A percentile compares a stretch with the other conserved stretches of the same genome.
phyloP scores from a whole-genome alignment of 23 red algal genomes.

The Cyanidium caldarium region DNA sequence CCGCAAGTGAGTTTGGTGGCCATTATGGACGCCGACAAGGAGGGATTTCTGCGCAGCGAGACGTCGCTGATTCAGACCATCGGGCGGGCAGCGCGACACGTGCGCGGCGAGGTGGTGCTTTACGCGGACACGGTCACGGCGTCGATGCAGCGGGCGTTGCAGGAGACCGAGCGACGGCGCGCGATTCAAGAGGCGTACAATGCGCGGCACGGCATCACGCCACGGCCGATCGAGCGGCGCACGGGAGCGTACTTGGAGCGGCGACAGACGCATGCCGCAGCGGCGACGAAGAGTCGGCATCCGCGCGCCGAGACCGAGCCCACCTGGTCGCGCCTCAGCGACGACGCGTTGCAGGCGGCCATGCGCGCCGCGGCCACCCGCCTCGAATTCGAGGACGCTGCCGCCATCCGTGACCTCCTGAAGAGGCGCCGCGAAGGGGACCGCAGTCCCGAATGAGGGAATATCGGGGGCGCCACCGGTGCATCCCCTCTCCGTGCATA shows the following conservation, averaged over 20 bases:
- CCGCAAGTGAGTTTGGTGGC: conserved; percentile 59
- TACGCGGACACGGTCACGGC: conserved; percentile 53
- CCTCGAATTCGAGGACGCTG: conserved; percentile 55
- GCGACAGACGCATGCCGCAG: neutral
- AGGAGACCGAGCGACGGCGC: conserved; percentile 46
- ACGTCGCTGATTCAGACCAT: conserved; percentile 72
- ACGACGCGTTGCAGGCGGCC: conserved; percentile 4
- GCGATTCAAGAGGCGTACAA: conserved; percentile 50
- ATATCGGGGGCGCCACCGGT: too few relatives aligned
- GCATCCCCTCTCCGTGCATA: too few relatives aligned
- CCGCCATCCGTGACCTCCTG: conserved; percentile 24
- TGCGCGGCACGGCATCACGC: conserved; percentile 7
- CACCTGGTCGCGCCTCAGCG: conserved; percentile 2
- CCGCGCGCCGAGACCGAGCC: conserved; percentile 1
- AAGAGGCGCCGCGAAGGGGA: neutral
- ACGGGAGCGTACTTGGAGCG: neutral
- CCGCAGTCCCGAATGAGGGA: too few relatives aligned
- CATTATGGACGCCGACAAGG: conserved; percentile 79
- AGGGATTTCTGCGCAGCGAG: conserved; percentile 68
- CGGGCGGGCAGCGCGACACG: conserved; percentile 62
- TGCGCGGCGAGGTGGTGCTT: conserved; percentile 45
- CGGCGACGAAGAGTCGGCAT: neutral
- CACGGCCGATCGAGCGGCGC: conserved; percentile 8
- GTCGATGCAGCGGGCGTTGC: conserved; percentile 48
- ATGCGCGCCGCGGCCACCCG: conserved; percentile 35